Evolutionary conservation across 345 rosid genomes (phyloP), one percentile per base, ranked within the genome.

Genomic region (Rubroshorea leprosula): DNA sequence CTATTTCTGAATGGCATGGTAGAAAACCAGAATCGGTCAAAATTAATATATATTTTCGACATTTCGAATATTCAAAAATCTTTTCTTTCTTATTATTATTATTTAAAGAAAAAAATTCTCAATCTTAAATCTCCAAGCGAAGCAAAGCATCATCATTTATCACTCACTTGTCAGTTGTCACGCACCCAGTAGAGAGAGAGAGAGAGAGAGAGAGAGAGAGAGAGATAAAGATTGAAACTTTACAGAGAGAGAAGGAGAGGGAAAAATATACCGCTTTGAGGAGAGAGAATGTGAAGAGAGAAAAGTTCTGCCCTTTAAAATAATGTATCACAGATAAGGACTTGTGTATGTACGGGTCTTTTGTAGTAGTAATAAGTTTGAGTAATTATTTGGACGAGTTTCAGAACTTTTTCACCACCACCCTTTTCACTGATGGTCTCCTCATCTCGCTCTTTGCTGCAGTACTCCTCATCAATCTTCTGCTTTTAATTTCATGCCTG

Each of bases 231-330:
- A 50, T 23, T 20, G 22, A 43, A 50, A 51, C 60, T 51, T 58
- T 52, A 20, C 10, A 23, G 58, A 23, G 26, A 49, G 41, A 51
- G 19, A 65, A 45, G 61, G 50, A 49, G 59, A 58, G 49, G 51
- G 19, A 61, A 16, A 58, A 49, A 26, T 23, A 58, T 54, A 29
- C 58, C 62, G 60, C 61, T 51, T 57, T 51, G n/a, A 43, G 59
- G 47, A 51, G 39, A 47, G 64, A 56, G 61, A n/a, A n/a, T n/a
- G n/a, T n/a, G n/a, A n/a, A n/a, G n/a, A n/a, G n/a, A n/a, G n/a
- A n/a, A 64, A 23, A 57, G 55, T 56, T 17, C 55, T 49, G 63
- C 24, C 58, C 58, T 13, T 66, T 62, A 72, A 70, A 58, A 74
- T 46, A n/a, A 41, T 53, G 60, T 19, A 46, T 46, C 20, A n/a